Evolutionary conservation across 2,329 filamentous ascomycete species (phyloP).

Genomic region (Diaporthe sp.): DNA sequence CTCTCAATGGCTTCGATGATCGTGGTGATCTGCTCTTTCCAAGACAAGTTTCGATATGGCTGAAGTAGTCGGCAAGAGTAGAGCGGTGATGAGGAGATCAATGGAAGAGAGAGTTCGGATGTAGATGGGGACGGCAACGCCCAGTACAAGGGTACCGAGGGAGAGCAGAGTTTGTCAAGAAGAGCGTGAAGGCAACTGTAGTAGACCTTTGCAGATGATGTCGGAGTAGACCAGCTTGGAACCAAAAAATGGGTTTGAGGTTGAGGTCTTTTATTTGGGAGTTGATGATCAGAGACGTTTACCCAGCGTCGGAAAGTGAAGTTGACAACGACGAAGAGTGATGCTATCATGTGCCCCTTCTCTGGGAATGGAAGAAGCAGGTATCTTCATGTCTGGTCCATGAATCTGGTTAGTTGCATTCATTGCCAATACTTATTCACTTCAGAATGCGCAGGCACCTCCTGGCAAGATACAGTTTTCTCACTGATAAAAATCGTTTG

Average conservation of each 20-base stretch:
- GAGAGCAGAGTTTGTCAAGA: background rate
- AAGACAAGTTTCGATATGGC: background rate
- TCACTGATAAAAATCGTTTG: no score
- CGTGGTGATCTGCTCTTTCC: background rate
- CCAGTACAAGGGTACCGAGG: background rate
- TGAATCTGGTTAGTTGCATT: no score
- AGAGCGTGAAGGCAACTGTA: background rate
- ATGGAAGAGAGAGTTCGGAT: background rate
- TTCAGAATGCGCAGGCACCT: background rate
- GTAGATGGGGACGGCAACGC: background rate
- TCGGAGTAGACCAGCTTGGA: background rate
- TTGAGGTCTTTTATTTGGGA: no score
- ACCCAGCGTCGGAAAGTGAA: background rate
- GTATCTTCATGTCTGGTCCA: accelerated
- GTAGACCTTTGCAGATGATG: background rate
- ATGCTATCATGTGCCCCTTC: background rate
- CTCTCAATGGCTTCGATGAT: background rate
- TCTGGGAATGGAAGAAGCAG: background rate
- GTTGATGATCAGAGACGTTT: background rate
- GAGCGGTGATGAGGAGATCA: background rate
- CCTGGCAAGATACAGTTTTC: no score
- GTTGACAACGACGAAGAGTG: background rate
- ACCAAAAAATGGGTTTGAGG: no score
- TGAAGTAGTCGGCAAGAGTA: background rate
- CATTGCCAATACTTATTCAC: background rate